Base-by-base conservation (phyloP, 768 basidiomycete genomes). In the Naganishia kalamii region DNA sequence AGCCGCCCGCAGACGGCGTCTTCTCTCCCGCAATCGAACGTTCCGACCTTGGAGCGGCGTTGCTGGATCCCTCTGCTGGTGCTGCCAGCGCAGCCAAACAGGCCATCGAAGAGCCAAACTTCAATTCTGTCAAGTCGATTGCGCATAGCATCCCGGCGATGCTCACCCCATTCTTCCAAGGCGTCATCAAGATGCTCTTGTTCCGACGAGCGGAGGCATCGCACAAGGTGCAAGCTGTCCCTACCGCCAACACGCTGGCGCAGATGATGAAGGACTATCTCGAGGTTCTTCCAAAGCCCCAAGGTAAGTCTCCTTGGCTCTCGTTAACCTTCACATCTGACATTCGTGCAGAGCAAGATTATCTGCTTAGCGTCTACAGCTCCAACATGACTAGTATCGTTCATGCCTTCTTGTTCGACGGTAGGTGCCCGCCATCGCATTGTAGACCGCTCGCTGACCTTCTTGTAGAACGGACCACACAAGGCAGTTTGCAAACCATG, bases 401-500 rank as follows among this genome's bases (percentile, higher is more conserved):
- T 2, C 54, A 57, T 25, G 37, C 37, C 13, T 57, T 57, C 35
- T 12, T 57, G 21, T 57, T 57, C 40, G 54, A 57, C 37, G 54
- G 54, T 47, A 17, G 25, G n/a, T 54, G 49, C 21, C 37, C 11
- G 44, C 44, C 25, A 59, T 19, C 35, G 27, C 48, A 17, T 69
- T 62, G 13, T 52, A n/a, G 40, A 49, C 67, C 7, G 10, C 29
- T 52, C 33, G 33, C 37, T 8, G 2, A 33, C n/a, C 59, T 3
- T 7, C 64, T 30, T 27, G 65, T 33, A 94, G 92, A 92, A 62
- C 88, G 90, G 15, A 84, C 88, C 0, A 80, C 84, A 32, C 84
- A 85, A 62, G 87, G 84, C 61, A 85, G 85, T 10, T 75, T 97
- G 7, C 88, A 97, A 72, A 92, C 91, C 0, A 85, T 92, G 40